Conservation (phyloP, 768 basidiomycete genomes). For the Suillus subluteus region DNA sequence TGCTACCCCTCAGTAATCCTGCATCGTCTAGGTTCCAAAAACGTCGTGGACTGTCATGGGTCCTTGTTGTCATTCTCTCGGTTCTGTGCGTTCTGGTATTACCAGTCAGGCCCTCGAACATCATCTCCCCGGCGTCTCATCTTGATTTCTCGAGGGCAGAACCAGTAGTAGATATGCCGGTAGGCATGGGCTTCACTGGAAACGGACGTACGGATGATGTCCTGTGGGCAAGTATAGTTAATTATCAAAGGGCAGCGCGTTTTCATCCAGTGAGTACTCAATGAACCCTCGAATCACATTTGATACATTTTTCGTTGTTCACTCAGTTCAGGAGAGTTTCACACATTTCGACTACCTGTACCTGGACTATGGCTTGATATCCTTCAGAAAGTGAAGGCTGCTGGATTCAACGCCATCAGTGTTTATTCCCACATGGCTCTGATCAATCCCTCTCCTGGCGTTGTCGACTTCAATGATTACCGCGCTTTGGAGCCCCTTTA, state of each 20-base stretch:
- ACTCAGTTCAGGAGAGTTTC: slow-evolving; percentile 53
- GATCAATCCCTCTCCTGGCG: slow-evolving; percentile 53
- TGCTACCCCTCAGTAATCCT: slow-evolving; percentile 9
- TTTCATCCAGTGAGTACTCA: slow-evolving; percentile 64
- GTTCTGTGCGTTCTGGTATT: slow-evolving; percentile 22
- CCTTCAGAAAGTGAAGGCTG: slow-evolving; percentile 68
- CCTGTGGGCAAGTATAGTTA: slow-evolving; percentile 70
- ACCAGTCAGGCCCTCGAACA: slow-evolving; percentile 12
- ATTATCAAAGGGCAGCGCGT: slow-evolving; percentile 69
- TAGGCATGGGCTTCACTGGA: slow-evolving; percentile 21
- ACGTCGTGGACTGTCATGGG: slow-evolving; percentile 17
- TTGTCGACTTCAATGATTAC: slow-evolving; percentile 57
- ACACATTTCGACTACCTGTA: slow-evolving; percentile 6
- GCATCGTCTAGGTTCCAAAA: slow-evolving; percentile 7
- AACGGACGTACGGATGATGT: slow-evolving; percentile 43
- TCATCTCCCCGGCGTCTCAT: slow-evolving; percentile 3
- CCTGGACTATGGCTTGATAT: slow-evolving; percentile 72
- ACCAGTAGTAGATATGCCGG: not conserved
- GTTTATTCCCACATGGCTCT: slow-evolving; percentile 84
- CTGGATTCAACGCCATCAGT: slow-evolving; percentile 78
- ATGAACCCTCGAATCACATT: not conserved
- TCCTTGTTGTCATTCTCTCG: slow-evolving; percentile 20
- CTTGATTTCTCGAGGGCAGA: slow-evolving; percentile 9
- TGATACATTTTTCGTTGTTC: not conserved
- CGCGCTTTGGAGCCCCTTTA: slow-evolving; percentile 61